Base-by-base conservation (phyloP, 2,329 filamentous ascomycete genomes). In the Aspergillus chevalieri region DNA sequence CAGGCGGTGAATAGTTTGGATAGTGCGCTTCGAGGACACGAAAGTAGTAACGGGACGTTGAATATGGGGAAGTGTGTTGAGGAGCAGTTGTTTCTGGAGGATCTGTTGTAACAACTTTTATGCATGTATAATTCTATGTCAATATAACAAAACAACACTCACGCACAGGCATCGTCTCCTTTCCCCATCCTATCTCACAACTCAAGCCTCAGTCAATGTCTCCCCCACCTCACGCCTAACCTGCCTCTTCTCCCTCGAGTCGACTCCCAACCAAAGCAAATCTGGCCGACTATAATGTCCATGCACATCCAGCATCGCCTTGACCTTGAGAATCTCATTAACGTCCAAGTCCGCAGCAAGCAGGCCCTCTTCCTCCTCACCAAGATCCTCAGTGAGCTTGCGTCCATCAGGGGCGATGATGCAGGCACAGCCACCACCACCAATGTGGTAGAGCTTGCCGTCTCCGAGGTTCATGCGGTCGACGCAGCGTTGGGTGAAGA, bases 371-470 rank as follows among this genome's bases (percentile, higher is more conserved):
- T 71, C 64, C 1, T 64, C 65, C 4, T 60, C 54, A 0, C 64
- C 62, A 6, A 74, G 47, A 0, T 65, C 54, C 17, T 68, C 59
- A 0, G 71, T 73, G 47, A 81, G 44, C 5, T 67, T 59, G 3
- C 76, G 60, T 0, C 78, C 78, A 57, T 80, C 78, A 0, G 78
- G 78, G 0, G 71, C 78, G 48, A 75, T 72, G 12, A 80, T 63
- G 4, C 72, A 73, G 1, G 72, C 72, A 34, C 65, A 68, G 0
- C 79, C 78, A 7, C 73, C 74, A 0, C 69, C 70, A 0, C 70
- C 63, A 3, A 56, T 55, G 6, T 60, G 57, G 61, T 78, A 75
- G 0, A 77, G 50, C 0, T 71, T 55, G 0, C 72, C 71, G 0
- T 66, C 67, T 6, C 66, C 57, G 0, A 74, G 78, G 6, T 65